These are phyloP conservation scores for Phialemoniopsis sp. DNA, from an alignment of 2,329 filamentous ascomycete genomes.

Conservation along the genomic window DNA sequence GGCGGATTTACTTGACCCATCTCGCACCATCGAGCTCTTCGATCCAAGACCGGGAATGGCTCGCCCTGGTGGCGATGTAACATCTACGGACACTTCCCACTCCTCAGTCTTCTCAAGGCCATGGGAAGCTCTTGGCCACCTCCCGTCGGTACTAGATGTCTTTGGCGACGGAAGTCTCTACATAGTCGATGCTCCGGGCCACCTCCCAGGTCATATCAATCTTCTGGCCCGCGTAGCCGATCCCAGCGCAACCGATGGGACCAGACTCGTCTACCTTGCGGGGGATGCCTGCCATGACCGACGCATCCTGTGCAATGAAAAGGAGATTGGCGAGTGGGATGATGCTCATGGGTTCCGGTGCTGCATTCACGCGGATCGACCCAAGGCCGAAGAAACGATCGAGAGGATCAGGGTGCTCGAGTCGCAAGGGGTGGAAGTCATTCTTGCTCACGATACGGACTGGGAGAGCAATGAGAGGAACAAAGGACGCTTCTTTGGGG, in stretches of 20 bases:
- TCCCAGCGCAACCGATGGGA: constrained; percentile 14
- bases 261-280: constrained; percentile 39
- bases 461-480: constrained; percentile 24
- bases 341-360: constrained; percentile 33
- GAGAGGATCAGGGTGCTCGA: constrained; percentile 18
- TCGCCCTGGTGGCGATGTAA: neutral
- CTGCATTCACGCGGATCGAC: constrained; percentile 44
- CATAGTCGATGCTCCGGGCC: constrained; percentile 41
- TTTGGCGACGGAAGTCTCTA: constrained; percentile 37
- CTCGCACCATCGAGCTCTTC: constrained; percentile 11
- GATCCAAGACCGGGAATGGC: constrained; percentile 1
- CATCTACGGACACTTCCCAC: neutral
- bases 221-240: constrained; percentile 27
- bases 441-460: constrained; percentile 41
- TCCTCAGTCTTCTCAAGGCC: neutral
- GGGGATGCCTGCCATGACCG: constrained; percentile 46
- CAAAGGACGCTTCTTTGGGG: constrained; percentile 11
- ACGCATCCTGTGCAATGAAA: constrained; percentile 40
- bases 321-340: constrained; percentile 41
- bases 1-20: constrained; percentile 30
- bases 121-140: constrained; percentile 7
- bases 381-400: constrained; percentile 35
- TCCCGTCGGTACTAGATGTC: constrained; percentile 25
- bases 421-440: constrained; percentile 33
- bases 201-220: constrained; percentile 43